Base-by-base conservation (phyloP, 768 basidiomycete genomes). In the Amanita inopinata region DNA sequence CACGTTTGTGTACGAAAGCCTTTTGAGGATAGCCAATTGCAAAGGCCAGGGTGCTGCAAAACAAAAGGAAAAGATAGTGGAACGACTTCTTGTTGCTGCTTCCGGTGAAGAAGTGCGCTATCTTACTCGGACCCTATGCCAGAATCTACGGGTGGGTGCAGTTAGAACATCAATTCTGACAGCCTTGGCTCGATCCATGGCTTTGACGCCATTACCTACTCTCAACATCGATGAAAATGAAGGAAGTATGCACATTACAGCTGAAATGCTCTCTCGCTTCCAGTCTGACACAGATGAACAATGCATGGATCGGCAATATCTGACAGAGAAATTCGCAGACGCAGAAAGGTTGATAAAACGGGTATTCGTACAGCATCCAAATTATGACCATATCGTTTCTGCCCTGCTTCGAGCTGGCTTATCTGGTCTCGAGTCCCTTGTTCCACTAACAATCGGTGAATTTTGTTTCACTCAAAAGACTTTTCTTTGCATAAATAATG, bases 91-190 rank as follows among this genome's bases (percentile, higher is more conserved):
- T n/a, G 73, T 94, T 4, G 72, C 86, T 7, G 83, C 91, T 0
- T 75, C 70, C 46, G 92, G 90, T 17, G 92, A 94, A 60, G 89
- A 96, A 62, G 71, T 76, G n/a, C 73, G 90, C 20, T 96, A 79
- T 53, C 67, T 94, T 31, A 80, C 83, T 22, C 73, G 86, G 28
- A 86, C 75, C 2, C 66, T 92, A 19, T 76, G 71, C 20, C 74
- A 76, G 54, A 82, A 89, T 57, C 66, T 90, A 33, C 77, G 88
- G 34, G 91, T 94, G 11, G 92, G 92, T 1, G 92, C 91, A 2
- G 88, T 92, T 20, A 71, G 87, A 50, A 76, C 84, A 18, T 83
- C 90, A 4, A 74, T 94, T 24, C 69, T 92, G 37, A 78, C 78
- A 17, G 83, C 87, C 8, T 66, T 94, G 17, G 83, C 90, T 22